These are phyloP conservation scores for Rhodotorula mucilaginosa DNA, from an alignment of 1,284 basidiomycete species.

Conservation along the genomic window DNA sequence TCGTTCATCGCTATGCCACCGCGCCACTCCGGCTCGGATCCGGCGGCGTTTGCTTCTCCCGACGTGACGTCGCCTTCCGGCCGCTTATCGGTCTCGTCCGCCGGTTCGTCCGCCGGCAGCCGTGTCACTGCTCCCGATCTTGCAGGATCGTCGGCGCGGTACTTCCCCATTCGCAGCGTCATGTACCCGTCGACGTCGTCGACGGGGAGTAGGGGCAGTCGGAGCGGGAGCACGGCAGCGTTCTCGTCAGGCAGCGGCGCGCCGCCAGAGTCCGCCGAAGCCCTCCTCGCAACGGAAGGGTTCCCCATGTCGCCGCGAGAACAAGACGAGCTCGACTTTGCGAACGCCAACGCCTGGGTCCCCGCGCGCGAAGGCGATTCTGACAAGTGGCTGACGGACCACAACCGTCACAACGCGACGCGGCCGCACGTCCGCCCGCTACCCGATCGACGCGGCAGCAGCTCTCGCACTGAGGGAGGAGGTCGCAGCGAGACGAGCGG, in stretches of 20 bases:
- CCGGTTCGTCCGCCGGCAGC: constrained; percentile 4
- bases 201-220: constrained; percentile 5
- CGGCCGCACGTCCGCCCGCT: neutral
- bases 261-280: constrained; percentile 4
- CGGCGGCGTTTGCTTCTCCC: neutral
- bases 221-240: neutral
- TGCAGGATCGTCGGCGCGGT: constrained; percentile 15
- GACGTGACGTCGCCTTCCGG: constrained; percentile 17
- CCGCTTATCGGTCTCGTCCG: constrained; percentile 15
- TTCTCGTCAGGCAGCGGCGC: neutral
- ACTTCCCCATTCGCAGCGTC: constrained; percentile 31
- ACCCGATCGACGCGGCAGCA: neutral
- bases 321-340: neutral
- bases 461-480: constrained; percentile 8
- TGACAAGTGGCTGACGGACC: neutral
- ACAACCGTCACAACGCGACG: neutral
- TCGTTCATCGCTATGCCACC: constrained; percentile 22
- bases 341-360: neutral
- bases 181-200: constrained; percentile 20
- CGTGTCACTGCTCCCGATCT: constrained; percentile 25
- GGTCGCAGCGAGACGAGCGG: neutral
- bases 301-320: constrained; percentile 1
- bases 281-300: constrained; percentile 1
- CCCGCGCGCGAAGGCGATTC: neutral
- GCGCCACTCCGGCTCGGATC: neutral